Conservation (phyloP, 805 yeast species). For the Saturnispora hagleri region DNA sequence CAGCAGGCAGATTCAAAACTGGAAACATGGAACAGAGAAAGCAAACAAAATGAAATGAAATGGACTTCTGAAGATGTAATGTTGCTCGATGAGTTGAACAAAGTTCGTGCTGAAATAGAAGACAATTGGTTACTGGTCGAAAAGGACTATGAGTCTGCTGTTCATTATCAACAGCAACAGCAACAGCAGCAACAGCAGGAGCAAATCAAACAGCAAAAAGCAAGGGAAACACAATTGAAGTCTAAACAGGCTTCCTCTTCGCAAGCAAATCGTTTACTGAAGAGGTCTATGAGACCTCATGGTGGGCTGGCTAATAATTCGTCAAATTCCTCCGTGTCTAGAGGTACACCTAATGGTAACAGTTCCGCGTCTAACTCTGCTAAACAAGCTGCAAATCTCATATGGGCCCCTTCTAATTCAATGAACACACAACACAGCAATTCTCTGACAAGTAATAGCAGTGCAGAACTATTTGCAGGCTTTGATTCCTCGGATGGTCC, state of each 20-base stretch:
- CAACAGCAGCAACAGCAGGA: constrained; percentile 21
- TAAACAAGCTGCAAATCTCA: constrained; percentile 29
- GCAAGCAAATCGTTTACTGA: constrained; percentile 2
- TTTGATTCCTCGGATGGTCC: constrained; percentile 17
- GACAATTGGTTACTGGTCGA: constrained; percentile 6
- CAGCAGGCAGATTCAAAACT: constrained; percentile 41
- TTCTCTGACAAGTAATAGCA: constrained; percentile 15
- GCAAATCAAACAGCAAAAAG: constrained; percentile 8
- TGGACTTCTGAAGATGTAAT: constrained; percentile 39
- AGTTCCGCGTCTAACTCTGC: constrained; percentile 19
- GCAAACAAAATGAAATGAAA: constrained; percentile 17
- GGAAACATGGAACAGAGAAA: constrained; percentile 40
- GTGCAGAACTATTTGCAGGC: constrained; percentile 18
- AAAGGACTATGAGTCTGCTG: constrained; percentile 5
- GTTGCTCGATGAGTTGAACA: constrained; percentile 28
- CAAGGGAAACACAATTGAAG: constrained; percentile 11
- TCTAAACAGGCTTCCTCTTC: constrained; percentile 7
- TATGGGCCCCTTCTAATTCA: constrained; percentile 30
- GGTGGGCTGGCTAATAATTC: constrained; percentile 4
- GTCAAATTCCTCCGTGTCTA: background rate
- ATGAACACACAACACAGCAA: constrained; percentile 15
- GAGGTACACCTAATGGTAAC: background rate
- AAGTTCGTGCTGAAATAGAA: constrained; percentile 13
- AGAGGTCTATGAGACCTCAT: constrained; percentile 4
- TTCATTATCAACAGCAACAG: constrained; percentile 7